Evolutionary conservation across 202 grass and related monocot genomes (phyloP).

Genomic region (Schoenoplectus triqueter): DNA sequence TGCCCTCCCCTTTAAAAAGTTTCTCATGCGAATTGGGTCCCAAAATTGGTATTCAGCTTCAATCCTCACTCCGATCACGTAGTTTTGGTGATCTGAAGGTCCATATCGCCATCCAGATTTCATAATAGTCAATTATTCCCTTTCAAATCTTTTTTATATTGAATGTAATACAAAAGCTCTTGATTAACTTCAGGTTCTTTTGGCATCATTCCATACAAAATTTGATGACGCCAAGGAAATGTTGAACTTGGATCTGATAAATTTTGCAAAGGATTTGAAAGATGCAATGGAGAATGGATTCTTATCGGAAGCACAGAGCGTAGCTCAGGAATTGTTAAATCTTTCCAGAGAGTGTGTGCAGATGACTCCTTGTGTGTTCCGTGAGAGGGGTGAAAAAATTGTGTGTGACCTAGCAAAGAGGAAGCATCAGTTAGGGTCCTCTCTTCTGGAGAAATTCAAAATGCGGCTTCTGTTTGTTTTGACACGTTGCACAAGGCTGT

Average conservation of each 20-base stretch:
- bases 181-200: slow-evolving; percentile 30
- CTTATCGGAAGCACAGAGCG: slow-evolving; percentile 13
- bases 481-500: slow-evolving; percentile 43
- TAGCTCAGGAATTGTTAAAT: slow-evolving; percentile 32
- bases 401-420: slow-evolving; percentile 33
- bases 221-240: slow-evolving; percentile 43
- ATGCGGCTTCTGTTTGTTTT: slow-evolving; percentile 39
- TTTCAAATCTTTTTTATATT: not conserved
- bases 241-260: slow-evolving; percentile 40
- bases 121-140: not conserved
- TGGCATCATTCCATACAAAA: slow-evolving; percentile 36
- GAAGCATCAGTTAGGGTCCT: slow-evolving; percentile 28
- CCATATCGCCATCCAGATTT: not conserved
- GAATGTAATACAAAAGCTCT: not conserved
- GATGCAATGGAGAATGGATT: slow-evolving; percentile 32
- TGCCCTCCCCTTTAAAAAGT: slow-evolving; percentile 37
- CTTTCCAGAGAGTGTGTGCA: slow-evolving; percentile 30
- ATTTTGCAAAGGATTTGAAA: slow-evolving; percentile 34
- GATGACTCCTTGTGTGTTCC: slow-evolving; percentile 40
- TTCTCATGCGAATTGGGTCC: slow-evolving; percentile 49
- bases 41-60: slow-evolving; percentile 38
- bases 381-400: slow-evolving; percentile 42
- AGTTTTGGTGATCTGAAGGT: slow-evolving; percentile 46
- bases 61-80: slow-evolving; percentile 7
- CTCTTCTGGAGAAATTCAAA: slow-evolving; percentile 33